These are phyloP conservation scores for Marasmius tenuissimus DNA, from an alignment of 1,284 basidiomycete genomes.

Conservation along the genomic window DNA sequence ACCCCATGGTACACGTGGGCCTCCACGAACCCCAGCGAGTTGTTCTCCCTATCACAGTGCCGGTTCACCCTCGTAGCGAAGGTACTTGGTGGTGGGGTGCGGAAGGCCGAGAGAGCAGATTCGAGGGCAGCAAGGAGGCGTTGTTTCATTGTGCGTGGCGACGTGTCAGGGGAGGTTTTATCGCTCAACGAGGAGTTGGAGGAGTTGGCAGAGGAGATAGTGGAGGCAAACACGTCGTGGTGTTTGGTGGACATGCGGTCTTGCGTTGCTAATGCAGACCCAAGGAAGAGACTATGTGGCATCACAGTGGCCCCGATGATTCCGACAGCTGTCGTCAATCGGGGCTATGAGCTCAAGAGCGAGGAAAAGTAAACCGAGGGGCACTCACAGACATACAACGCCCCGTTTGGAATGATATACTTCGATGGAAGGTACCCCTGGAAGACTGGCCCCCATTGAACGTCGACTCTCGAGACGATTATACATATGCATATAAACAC, in stretches of 20 bases:
- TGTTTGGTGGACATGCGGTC: slow-evolving; percentile 46
- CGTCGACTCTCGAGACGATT: slow-evolving; percentile 66
- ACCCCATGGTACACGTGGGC: slow-evolving; percentile 67
- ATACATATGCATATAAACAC: slow-evolving; percentile 75
- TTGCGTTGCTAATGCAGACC: slow-evolving; percentile 70
- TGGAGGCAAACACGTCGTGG: slow-evolving; percentile 4
- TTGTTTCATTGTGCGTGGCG: too few species aligned
- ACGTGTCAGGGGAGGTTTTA: too few species aligned
- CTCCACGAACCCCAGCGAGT: slow-evolving; percentile 55
- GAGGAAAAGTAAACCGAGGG: not conserved
- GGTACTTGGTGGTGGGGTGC: slow-evolving; percentile 26
- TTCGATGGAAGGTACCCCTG: slow-evolving; percentile 73
- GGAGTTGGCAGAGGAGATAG: slow-evolving; percentile 1
- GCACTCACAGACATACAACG: slow-evolving; percentile 65
- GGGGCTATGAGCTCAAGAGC: not conserved
- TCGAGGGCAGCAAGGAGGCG: slow-evolving; percentile 17
- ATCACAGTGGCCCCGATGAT: slow-evolving; percentile 43
- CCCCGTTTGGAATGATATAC: slow-evolving; percentile 48
- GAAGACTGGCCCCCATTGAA: slow-evolving; percentile 75
- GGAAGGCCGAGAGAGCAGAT: slow-evolving; percentile 35
- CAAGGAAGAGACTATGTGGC: slow-evolving; percentile 76
- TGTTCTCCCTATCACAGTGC: slow-evolving; percentile 47
- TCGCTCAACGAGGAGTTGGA: slow-evolving; percentile 13
- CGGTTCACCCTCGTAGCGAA: slow-evolving; percentile 30
- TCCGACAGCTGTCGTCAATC: slow-evolving; percentile 51